Conservation (phyloP, 345 rosid genomes). For the Melaleuca quinquenervia region DNA sequence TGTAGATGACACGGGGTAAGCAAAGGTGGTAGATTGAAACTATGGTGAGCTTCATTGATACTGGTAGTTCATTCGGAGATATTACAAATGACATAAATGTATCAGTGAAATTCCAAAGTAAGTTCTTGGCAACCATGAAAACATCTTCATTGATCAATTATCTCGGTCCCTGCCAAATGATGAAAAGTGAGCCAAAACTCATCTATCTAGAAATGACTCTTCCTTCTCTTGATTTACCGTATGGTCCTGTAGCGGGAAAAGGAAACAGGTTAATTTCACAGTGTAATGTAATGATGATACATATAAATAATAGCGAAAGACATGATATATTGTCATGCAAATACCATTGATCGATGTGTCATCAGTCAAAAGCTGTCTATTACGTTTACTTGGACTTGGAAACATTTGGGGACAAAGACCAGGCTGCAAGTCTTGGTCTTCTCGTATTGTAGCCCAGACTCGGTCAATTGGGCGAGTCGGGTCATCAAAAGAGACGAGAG, state of each 20-base stretch:
- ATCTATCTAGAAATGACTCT: no score
- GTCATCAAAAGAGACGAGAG: not conserved
- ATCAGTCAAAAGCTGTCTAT: not conserved
- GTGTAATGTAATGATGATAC: not conserved
- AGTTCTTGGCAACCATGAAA: not conserved
- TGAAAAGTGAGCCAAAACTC: no score
- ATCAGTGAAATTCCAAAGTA: not conserved
- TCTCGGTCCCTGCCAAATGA: no score
- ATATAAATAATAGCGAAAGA: no score
- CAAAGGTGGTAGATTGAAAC: not conserved
- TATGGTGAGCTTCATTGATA: not conserved
- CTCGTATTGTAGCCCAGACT: not conserved
- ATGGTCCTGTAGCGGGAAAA: no score
- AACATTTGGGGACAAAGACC: not conserved
- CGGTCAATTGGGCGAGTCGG: not conserved
- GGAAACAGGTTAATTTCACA: no score
- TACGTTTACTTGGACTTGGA: not conserved
- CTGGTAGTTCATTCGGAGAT: not conserved
- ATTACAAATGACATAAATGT: not conserved
- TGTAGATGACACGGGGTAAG: not conserved
- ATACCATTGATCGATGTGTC: not conserved
- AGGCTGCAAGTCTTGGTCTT: not conserved
- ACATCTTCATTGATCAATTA: not conserved
- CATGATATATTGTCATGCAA: not conserved
- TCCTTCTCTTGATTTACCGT: not conserved